A percentile compares a stretch with the other conserved stretches of the same genome.
These are phyloP conservation scores for Phytophthora uliginosa DNA, from an alignment of 352 stramenopile genomes.

Conservation along the genomic window DNA sequence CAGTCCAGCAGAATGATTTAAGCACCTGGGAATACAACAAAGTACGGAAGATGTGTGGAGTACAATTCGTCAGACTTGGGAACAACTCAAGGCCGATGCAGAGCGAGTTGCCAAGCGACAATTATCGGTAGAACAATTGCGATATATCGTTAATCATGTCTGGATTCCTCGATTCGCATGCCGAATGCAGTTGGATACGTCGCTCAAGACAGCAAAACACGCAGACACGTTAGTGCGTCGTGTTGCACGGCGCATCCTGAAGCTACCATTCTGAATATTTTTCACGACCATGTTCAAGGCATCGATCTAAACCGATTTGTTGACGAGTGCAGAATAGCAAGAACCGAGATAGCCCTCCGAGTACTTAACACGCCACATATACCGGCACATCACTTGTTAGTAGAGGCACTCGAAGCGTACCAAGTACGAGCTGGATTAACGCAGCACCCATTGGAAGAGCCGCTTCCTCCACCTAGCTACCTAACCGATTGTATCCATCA, in stretches of 20 bases:
- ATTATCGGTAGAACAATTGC: neutral
- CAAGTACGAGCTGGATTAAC: neutral
- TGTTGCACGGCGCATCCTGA: neutral
- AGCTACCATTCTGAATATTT: neutral
- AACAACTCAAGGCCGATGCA: neutral
- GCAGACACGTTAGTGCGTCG: neutral
- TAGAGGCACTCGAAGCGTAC: neutral
- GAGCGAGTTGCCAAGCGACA: neutral
- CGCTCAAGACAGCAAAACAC: neutral
- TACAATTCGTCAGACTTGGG: neutral
- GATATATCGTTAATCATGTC: neutral
- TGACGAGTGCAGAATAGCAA: neutral
- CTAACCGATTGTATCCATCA: neutral
- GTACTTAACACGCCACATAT: neutral
- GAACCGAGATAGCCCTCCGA: neutral
- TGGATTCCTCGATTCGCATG: neutral
- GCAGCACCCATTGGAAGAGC: neutral
- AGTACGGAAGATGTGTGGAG: neutral
- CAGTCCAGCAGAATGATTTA: neutral
- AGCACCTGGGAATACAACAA: neutral
- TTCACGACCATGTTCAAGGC: neutral
- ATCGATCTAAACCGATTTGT: neutral
- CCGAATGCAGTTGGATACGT: neutral
- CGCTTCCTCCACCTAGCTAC: neutral
- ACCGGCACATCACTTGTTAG: neutral